Evolutionary conservation across 805 yeast genomes (phyloP), one percentile per base, ranked within the genome.

Genomic region (Metschnikowia borealis): DNA sequence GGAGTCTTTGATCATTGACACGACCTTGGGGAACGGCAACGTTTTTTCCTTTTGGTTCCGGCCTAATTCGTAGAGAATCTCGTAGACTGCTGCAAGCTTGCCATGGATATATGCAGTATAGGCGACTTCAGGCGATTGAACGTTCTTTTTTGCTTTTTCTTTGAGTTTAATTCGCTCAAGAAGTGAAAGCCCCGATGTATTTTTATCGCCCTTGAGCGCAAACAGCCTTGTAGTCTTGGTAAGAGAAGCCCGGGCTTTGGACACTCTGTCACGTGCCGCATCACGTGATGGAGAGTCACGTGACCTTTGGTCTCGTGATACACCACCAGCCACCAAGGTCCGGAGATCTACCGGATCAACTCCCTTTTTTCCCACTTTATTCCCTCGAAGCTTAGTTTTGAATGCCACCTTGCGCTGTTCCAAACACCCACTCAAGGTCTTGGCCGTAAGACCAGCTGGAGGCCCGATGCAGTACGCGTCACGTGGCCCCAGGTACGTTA

Each of bases 141-240:
- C 46, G 32, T n/a, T 6, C 6, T 53, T 42, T 15, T 48, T 60
- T 14, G 51, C 55, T 18, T 58, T 56, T 49, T 77, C 78, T 54
- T 69, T 74, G 39, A 58, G 49, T 47, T 62, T 65, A 44, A 75
- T 72, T 41, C 80, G 60, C 39, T 77, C 75, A 11, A 75, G 52
- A 5, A 77, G 55, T 1, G 73, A 60, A 8, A 66, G 55, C 1
- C 75, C 75, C 17, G 41, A 23, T 54, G 43, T 8, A 47, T 33
- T 31, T 32, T 23, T n/a, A 46, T 38, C 38, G 59, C 62, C 70
- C 40, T 64, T 64, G 52, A 72, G 76, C 38, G 58, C 60, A 58
- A 70, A 76, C 44, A 67, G 70, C 1, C 68, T 56, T 11, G 69
- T 52, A 32, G 66, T 66, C 52, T 76, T 77, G 47, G 63, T 62